These are phyloP conservation scores for Brettanomyces nanus DNA, from an alignment of 805 yeast genomes.

Conservation along the genomic window DNA sequence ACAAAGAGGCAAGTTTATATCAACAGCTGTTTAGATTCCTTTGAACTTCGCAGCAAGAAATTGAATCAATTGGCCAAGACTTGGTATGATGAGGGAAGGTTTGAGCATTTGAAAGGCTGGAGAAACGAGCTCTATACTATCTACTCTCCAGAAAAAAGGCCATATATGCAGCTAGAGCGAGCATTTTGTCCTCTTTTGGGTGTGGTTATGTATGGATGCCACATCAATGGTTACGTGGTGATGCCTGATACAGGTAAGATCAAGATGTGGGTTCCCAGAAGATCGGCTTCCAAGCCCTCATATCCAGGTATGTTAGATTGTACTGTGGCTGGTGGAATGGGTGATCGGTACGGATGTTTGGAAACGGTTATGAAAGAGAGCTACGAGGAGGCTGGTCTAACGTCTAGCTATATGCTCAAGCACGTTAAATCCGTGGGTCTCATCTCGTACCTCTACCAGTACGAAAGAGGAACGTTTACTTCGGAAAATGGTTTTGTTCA, in stretches of 20 bases:
- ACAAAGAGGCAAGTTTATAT: slow-evolving; percentile 23
- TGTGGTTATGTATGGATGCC: slow-evolving; percentile 84
- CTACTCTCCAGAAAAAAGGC: slow-evolving; percentile 43
- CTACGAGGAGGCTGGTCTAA: slow-evolving; percentile 84
- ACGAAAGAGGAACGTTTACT: slow-evolving; percentile 22
- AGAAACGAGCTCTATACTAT: slow-evolving; percentile 75
- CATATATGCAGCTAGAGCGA: slow-evolving; percentile 70
- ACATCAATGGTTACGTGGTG: slow-evolving; percentile 66
- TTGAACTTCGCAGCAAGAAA: slow-evolving; percentile 32
- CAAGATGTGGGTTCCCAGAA: slow-evolving; percentile 76
- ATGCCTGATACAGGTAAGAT: slow-evolving; percentile 29
- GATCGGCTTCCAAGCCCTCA: slow-evolving; percentile 73
- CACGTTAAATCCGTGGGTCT: slow-evolving; percentile 51
- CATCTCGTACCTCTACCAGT: slow-evolving; percentile 54
- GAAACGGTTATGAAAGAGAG: slow-evolving; percentile 85
- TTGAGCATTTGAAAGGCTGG: slow-evolving; percentile 61
- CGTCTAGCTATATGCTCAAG: slow-evolving; percentile 37
- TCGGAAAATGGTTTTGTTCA: slow-evolving; percentile 56
- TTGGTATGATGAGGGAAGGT: slow-evolving; percentile 29
- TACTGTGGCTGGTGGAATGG: slow-evolving; percentile 93
- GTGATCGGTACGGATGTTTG: slow-evolving; percentile 62
- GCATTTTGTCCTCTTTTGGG: slow-evolving; percentile 78
- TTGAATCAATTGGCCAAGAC: slow-evolving; percentile 35
- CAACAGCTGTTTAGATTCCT: slow-evolving; percentile 21
- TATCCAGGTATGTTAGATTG: slow-evolving; percentile 90